Conservation (phyloP, 495 filamentous ascomycete genomes). For the Glarea lozoyensis region DNA sequence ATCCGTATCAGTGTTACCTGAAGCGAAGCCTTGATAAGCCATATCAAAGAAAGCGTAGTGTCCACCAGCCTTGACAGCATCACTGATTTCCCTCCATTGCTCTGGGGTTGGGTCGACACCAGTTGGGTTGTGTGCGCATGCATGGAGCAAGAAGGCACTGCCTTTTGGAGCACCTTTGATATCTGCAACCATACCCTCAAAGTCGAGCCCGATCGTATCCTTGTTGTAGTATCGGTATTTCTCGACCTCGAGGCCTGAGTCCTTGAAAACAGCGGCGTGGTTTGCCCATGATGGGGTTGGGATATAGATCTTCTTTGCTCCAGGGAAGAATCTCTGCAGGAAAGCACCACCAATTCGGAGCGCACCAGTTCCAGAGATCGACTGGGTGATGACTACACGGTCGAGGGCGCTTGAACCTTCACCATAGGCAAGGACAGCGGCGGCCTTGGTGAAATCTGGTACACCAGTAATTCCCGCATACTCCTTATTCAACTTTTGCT, state of each 20-base stretch:
- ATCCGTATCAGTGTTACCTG: slow-evolving; percentile 82
- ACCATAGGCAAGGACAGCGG: slow-evolving; percentile 85
- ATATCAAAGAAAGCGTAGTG: slow-evolving; percentile 99
- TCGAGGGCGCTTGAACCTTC: slow-evolving; percentile 65
- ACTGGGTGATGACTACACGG: slow-evolving; percentile 87
- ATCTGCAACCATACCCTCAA: slow-evolving; percentile 85
- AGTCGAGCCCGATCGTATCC: slow-evolving; percentile 95
- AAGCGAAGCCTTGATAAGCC: slow-evolving; percentile 98
- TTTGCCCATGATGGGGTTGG: slow-evolving; percentile 97
- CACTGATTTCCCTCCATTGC: slow-evolving; percentile 90
- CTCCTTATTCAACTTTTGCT: slow-evolving; percentile 80
- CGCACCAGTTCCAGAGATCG: slow-evolving; percentile 95
- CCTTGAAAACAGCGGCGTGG: slow-evolving; percentile 92
- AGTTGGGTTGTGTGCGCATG: slow-evolving; percentile 97
- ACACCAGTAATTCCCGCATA: slow-evolving; percentile 97
- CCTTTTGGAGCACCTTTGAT: slow-evolving; percentile 81
- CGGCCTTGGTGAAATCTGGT: slow-evolving; percentile 85
- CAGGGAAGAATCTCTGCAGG: slow-evolving; percentile 80
- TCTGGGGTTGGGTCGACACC: slow-evolving; percentile 88
- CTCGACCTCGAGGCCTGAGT: slow-evolving; percentile 80
- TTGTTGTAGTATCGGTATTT: slow-evolving; percentile 99
- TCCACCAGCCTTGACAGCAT: slow-evolving; percentile 77
- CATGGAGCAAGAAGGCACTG: slow-evolving; percentile 88
- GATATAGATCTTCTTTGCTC: slow-evolving; percentile 88
- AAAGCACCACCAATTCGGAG: slow-evolving; percentile 92